A percentile compares a stretch with the other conserved stretches of the same genome.
These are phyloP conservation scores for Lupinus albus DNA, from an alignment of 306 rosid genomes.

Conservation along the genomic window DNA sequence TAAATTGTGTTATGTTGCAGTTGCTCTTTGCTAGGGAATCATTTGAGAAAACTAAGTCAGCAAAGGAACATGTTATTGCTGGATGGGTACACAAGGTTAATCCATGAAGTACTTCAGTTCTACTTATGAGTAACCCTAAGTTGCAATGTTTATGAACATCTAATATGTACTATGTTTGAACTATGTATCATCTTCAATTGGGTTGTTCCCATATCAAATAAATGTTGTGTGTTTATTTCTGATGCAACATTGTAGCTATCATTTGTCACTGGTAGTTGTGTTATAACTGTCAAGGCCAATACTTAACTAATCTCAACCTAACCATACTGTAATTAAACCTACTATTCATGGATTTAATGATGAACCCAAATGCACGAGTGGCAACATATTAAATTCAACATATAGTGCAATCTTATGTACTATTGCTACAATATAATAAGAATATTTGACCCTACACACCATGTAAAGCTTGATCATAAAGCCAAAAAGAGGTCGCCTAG, in stretches of 20 bases:
- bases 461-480: too few species aligned
- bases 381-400: too few species aligned
- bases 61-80: slow-evolving; percentile 64
- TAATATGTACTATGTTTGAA: slow-evolving; percentile 34
- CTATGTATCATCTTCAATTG: slow-evolving; percentile 6
- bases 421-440: too few species aligned
- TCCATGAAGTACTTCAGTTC: slow-evolving; percentile 54
- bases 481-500: too few species aligned
- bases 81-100: slow-evolving; percentile 93
- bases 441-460: too few species aligned
- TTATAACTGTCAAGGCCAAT: neutral
- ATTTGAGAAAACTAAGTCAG: slow-evolving; percentile 66
- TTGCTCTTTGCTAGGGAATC: slow-evolving; percentile 66
- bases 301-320: too few species aligned
- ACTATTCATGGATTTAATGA: too few species aligned
- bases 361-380: too few species aligned
- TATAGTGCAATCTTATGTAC: too few species aligned
- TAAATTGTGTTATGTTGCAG: slow-evolving; percentile 51
- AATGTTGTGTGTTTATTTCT: slow-evolving; percentile 2
- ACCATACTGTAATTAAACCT: too few species aligned
- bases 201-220: slow-evolving; percentile 26
- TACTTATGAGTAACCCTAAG: slow-evolving; percentile 15
- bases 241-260: neutral
- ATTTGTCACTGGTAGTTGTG: neutral
- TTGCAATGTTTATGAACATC: slow-evolving; percentile 30